Percentiles rank a stretch among this genome's conserved stretches.
Conservation (phyloP, 1,284 basidiomycete species). For the Melanopsichium pennsylvanicum region DNA sequence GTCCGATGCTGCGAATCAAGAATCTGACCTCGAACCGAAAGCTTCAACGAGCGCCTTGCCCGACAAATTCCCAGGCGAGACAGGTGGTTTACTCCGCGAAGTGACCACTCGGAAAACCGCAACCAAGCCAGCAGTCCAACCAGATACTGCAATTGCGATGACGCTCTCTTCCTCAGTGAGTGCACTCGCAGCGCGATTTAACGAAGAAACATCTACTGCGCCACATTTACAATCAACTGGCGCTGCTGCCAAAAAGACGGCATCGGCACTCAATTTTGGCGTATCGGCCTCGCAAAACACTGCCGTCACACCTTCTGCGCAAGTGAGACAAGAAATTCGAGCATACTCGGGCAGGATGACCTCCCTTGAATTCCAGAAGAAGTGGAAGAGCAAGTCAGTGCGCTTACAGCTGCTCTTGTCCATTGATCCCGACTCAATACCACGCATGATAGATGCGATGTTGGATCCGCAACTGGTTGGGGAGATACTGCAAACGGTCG, state of each 20-base stretch:
- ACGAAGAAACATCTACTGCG: too few species aligned
- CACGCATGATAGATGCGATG: slow-evolving; percentile 31
- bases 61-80: slow-evolving; percentile 31
- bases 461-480: slow-evolving; percentile 31
- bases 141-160: not conserved
- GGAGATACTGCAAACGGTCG: slow-evolving; percentile 23
- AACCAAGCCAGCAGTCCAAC: not conserved
- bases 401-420: slow-evolving; percentile 12
- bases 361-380: slow-evolving; percentile 41
- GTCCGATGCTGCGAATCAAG: not conserved
- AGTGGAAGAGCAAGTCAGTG: slow-evolving; percentile 28
- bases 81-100: slow-evolving; percentile 27
- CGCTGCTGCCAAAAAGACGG: slow-evolving; percentile 17
- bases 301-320: not conserved
- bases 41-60: slow-evolving; percentile 7
- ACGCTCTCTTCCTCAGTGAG: too few species aligned
- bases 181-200: too few species aligned
- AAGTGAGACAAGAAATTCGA: not conserved
- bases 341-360: slow-evolving; percentile 3
- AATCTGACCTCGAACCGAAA: not conserved
- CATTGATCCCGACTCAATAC: slow-evolving; percentile 21
- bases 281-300: not conserved
- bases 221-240: too few species aligned
- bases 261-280: slow-evolving; percentile 35
- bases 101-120: slow-evolving; percentile 27